These are phyloP conservation scores for Pseudonectria buxi DNA, from an alignment of 2,329 filamentous ascomycete genomes.

Conservation along the genomic window DNA sequence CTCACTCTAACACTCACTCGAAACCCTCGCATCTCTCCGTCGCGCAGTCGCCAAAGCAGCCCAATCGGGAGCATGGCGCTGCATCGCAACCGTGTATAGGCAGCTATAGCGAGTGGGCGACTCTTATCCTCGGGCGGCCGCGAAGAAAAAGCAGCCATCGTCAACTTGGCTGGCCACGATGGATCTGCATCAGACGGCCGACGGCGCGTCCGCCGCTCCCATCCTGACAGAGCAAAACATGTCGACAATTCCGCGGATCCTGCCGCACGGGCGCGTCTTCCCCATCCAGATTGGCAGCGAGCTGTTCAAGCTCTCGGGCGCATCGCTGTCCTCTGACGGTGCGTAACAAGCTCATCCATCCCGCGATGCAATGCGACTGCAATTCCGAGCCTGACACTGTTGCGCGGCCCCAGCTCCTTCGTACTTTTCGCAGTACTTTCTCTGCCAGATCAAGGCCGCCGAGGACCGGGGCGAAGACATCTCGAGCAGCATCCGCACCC, in stretches of 20 bases:
- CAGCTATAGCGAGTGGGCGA: too few species aligned
- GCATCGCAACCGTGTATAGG: not conserved
- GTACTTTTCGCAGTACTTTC: constrained; percentile 93
- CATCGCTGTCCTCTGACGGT: constrained; percentile 68
- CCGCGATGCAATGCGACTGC: not conserved
- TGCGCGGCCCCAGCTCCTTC: constrained; percentile 62
- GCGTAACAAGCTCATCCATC: constrained; percentile 26
- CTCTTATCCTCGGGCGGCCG: too few species aligned
- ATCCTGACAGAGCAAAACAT: constrained; percentile 28
- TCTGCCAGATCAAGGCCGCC: constrained; percentile 66
- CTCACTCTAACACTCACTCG: too few species aligned
- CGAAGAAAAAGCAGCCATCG: too few species aligned
- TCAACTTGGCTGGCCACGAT: too few species aligned
- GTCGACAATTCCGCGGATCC: constrained; percentile 46
- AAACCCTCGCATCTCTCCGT: too few species aligned
- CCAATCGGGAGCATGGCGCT: too few species aligned
- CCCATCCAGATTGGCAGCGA: constrained; percentile 68
- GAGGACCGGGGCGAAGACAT: constrained; percentile 51
- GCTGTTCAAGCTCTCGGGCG: constrained; percentile 66
- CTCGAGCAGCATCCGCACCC: constrained; percentile 55
- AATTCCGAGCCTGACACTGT: constrained; percentile 5
- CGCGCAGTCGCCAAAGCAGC: too few species aligned
- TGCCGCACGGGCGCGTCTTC: constrained; percentile 67
- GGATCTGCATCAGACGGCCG: too few species aligned
- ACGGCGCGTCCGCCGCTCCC: constrained; percentile 9